Base-by-base conservation (phyloP, 805 yeast species). In the Sugiyamaella qingdaonensis region DNA sequence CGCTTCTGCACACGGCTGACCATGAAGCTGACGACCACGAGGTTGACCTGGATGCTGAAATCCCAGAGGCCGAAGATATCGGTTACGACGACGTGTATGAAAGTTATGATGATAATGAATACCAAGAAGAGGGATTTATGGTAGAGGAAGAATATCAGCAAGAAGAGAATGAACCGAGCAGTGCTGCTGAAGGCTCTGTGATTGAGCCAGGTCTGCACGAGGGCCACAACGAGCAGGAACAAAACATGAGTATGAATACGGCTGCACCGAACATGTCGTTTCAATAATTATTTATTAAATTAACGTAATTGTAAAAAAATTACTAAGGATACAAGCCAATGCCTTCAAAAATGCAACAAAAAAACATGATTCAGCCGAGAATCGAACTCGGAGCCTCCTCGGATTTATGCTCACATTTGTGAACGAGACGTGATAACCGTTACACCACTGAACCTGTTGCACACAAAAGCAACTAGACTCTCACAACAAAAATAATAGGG, bases 361-460 rank as follows among this genome's bases (percentile, higher is more conserved):
- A 54, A 54, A 52, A 43, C 11, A 35, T 56, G 61, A 54, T 54
- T 53, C 58, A 54, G 59, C 58, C 59, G 61, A 58, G 61, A 53
- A 51, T 58, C 58, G 61, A 58, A 56, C 61, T 58, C 61, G 59
- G 58, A 55, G 52, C 59, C 61, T 58, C 59, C 59, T 58, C 61
- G 61, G 61, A 34, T 31, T 53, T 49, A 13, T n/a, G 47, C 32
- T 44, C 51, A 44, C 46, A 7, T 39, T 45, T 58, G 61, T 58
- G 61, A 58, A 57, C 61, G 61, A 58, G 59, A 58, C 60, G 61
- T 58, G 61, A 58, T 58, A 58, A 58, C 61, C 61, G 56, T 56
- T 58, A 58, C 61, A 58, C 61, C 60, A 58, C 60, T 54, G 54
- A 53, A 58, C 60, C 61, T 16, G 21, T 18, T 18, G 24, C 21